Evolutionary conservation across 2,329 filamentous ascomycete species (phyloP).

Genomic region (Alternaria brassicae): DNA sequence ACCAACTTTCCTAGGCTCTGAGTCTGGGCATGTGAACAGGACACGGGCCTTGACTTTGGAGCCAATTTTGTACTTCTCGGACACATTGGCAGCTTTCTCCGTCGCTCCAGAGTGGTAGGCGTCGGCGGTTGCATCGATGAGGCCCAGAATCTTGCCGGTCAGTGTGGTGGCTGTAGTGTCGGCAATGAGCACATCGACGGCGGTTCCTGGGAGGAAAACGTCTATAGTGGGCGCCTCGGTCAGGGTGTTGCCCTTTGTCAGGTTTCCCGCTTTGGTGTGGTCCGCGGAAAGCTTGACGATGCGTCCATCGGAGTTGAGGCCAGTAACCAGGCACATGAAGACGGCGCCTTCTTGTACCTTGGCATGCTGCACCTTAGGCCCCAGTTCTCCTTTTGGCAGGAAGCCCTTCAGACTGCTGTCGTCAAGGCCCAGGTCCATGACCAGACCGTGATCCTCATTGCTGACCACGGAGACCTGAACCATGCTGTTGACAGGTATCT

Average conservation of each 20-base stretch:
- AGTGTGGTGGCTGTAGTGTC: slow-evolving; percentile 78
- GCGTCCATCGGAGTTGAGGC: slow-evolving; percentile 77
- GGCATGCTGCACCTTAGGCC: slow-evolving; percentile 67
- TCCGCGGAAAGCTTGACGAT: slow-evolving; percentile 86
- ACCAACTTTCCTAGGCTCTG: slow-evolving; percentile 82
- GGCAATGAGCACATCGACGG: slow-evolving; percentile 82
- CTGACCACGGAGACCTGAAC: slow-evolving; percentile 88
- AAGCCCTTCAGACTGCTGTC: slow-evolving; percentile 77
- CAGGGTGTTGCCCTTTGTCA: slow-evolving; percentile 70
- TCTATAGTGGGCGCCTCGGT: slow-evolving; percentile 84
- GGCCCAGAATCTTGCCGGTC: slow-evolving; percentile 87
- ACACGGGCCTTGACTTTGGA: slow-evolving; percentile 85
- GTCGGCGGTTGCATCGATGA: slow-evolving; percentile 89
- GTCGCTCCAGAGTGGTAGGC: slow-evolving; percentile 84
- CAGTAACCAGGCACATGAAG: slow-evolving; percentile 80
- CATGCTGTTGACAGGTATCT: slow-evolving; percentile 76
- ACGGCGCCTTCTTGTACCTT: slow-evolving; percentile 83
- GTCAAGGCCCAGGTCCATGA: slow-evolving; percentile 88
- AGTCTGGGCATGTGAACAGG: slow-evolving; percentile 82
- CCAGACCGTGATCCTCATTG: slow-evolving; percentile 92
- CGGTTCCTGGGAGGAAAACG: slow-evolving; percentile 89
- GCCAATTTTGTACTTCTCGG: slow-evolving; percentile 80
- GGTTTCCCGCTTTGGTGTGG: slow-evolving; percentile 70
- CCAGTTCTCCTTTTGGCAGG: slow-evolving; percentile 82
- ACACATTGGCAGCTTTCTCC: slow-evolving; percentile 71